A percentile compares a stretch with the other conserved stretches of the same genome.
Evolutionary conservation across 495 filamentous ascomycete genomes (phyloP).

Genomic region (Lophiotrema nucula): DNA sequence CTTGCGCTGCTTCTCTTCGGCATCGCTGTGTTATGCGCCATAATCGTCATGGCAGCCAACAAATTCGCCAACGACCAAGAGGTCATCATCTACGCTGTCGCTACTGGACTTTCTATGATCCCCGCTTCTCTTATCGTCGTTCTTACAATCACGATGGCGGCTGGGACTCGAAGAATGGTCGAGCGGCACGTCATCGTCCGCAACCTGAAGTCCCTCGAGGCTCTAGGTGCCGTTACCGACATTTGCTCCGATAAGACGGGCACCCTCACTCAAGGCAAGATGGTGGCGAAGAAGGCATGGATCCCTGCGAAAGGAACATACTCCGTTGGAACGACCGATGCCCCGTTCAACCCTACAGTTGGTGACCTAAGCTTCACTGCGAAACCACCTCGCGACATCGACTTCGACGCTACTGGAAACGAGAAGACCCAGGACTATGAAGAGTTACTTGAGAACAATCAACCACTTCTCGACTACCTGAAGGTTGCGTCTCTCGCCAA

Average conservation of each 20-base stretch:
- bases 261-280: slow-evolving; percentile 67
- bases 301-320: slow-evolving; percentile 44
- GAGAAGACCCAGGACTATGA: slow-evolving; percentile 35
- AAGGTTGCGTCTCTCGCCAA: slow-evolving; percentile 43
- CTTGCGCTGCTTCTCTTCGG: slow-evolving; percentile 68
- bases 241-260: slow-evolving; percentile 66
- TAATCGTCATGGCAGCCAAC: slow-evolving; percentile 68
- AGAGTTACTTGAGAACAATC: slow-evolving; percentile 40
- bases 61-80: slow-evolving; percentile 59
- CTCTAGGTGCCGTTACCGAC: slow-evolving; percentile 54
- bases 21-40: slow-evolving; percentile 66
- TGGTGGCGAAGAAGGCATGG: slow-evolving; percentile 57
- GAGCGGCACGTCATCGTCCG: slow-evolving; percentile 68
- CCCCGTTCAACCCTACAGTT: slow-evolving; percentile 39
- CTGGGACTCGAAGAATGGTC: slow-evolving; percentile 73
- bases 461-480: slow-evolving; percentile 35
- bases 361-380: slow-evolving; percentile 34
- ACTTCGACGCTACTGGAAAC: slow-evolving; percentile 30
- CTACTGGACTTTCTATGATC: slow-evolving; percentile 53
- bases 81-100: slow-evolving; percentile 68
- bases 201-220: slow-evolving; percentile 64
- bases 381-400: slow-evolving; percentile 29
- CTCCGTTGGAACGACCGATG: slow-evolving; percentile 37
- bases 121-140: slow-evolving; percentile 74
- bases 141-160: slow-evolving; percentile 73